A percentile compares a stretch with the other conserved stretches of the same genome.
These are phyloP conservation scores for Porodaedalea pini DNA, from an alignment of 1,284 basidiomycete species.

Conservation along the genomic window DNA sequence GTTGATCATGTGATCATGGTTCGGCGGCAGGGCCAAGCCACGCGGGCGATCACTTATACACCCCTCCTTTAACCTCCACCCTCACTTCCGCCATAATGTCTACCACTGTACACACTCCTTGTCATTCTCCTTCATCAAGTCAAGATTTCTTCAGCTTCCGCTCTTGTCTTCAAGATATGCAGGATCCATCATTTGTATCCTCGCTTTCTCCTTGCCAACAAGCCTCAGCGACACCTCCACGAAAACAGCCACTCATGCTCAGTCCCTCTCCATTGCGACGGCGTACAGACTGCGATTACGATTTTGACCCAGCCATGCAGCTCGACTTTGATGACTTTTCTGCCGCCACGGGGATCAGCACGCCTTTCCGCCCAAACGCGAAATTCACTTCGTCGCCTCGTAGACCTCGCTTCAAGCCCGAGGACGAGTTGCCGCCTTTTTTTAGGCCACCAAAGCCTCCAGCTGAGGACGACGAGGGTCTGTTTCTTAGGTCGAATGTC, in stretches of 20 bases:
- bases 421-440: conserved; percentile 9
- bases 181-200: conserved; percentile 13
- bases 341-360: conserved; percentile 16
- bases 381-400: conserved; percentile 2
- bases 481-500: conserved; percentile 16
- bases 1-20: not conserved
- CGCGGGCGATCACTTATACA: conserved; percentile 3
- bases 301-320: conserved; percentile 19
- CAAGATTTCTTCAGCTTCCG: conserved; percentile 15
- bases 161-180: conserved; percentile 5
- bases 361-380: conserved; percentile 8
- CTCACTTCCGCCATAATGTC: conserved; percentile 14
- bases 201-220: conserved; percentile 12
- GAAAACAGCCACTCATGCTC: conserved; percentile 17
- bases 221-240: conserved; percentile 16
- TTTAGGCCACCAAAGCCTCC: conserved; percentile 1
- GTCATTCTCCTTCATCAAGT: conserved; percentile 9
- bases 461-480: conserved; percentile 19
- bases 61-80: conserved; percentile 4
- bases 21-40: not conserved
- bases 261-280: conserved; percentile 19
- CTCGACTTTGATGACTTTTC: conserved; percentile 21
- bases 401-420: conserved; percentile 3
- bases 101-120: conserved; percentile 19
- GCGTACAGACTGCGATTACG: conserved; percentile 4